Evolutionary conservation across 129 eudicot genomes (phyloP).

Genomic region (Saposhnikovia divaricata): DNA sequence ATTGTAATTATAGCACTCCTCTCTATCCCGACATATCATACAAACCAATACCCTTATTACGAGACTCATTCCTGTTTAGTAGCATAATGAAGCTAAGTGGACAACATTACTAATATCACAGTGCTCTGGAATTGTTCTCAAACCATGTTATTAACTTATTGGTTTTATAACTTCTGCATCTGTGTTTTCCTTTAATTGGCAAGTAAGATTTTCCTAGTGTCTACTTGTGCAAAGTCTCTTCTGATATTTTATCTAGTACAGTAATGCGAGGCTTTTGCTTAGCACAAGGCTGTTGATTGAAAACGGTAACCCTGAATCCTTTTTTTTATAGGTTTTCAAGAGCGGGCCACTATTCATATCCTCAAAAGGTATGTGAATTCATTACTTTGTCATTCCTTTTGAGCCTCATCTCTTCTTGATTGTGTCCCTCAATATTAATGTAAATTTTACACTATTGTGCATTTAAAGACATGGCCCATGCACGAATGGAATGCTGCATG

Average conservation of each 20-base stretch:
- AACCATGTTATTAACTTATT: neutral
- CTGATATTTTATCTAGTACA: neutral
- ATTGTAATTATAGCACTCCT: neutral
- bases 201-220: neutral
- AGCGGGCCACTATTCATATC: conserved; percentile 94
- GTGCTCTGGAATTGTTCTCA: neutral
- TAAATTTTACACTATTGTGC: neutral
- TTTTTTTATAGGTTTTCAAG: conserved; percentile 65
- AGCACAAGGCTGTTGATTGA: neutral
- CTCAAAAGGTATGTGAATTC: conserved; percentile 62
- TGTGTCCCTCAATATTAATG: neutral
- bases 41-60: neutral
- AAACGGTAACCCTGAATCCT: neutral
- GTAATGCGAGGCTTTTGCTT: neutral
- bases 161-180: neutral
- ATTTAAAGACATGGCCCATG: neutral
- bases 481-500: neutral
- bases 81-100: neutral
- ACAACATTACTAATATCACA: neutral
- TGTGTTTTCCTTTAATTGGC: neutral
- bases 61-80: neutral
- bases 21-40: neutral
- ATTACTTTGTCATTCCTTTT: neutral
- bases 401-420: neutral
- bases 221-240: neutral